These are phyloP conservation scores for Alternaria triticina DNA, from an alignment of 2,329 filamentous ascomycete genomes.

Conservation along the genomic window DNA sequence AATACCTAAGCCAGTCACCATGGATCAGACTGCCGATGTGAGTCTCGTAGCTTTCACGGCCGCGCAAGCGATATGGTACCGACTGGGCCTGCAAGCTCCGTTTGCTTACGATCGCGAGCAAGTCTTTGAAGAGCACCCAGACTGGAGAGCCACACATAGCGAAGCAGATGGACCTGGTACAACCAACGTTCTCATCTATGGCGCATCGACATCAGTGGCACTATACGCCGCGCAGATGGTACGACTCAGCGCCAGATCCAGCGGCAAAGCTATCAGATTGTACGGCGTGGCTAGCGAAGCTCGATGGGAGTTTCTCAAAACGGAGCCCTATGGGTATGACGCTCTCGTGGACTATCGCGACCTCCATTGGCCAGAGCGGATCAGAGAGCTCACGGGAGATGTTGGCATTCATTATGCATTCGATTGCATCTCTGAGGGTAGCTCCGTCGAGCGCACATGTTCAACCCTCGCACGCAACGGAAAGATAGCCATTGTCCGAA, in stretches of 20 bases:
- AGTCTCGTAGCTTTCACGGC: constrained; percentile 54
- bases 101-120: constrained; percentile 35
- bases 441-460: constrained; percentile 41
- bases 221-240: constrained; percentile 44
- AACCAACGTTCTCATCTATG: constrained; percentile 38
- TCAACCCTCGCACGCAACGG: constrained; percentile 33
- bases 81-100: constrained; percentile 46
- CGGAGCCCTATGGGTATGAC: constrained; percentile 38
- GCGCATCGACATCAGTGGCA: constrained; percentile 45
- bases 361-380: background rate
- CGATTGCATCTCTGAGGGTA: constrained; percentile 50
- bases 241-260: constrained; percentile 11
- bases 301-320: constrained; percentile 32
- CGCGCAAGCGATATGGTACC: constrained; percentile 51
- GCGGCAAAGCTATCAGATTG: background rate
- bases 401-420: constrained; percentile 46
- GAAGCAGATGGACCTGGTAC: background rate
- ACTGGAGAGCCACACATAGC: background rate
- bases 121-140: constrained; percentile 16
- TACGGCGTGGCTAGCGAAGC: background rate
- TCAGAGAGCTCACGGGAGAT: background rate
- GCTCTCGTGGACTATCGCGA: background rate
- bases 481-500: constrained; percentile 35
- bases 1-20: constrained; percentile 39
- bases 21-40: constrained; percentile 50